phyloP scores from a whole-genome alignment of 2,329 filamentous ascomycete genomes.

The Ceratocystiopsis brevicomis region DNA sequence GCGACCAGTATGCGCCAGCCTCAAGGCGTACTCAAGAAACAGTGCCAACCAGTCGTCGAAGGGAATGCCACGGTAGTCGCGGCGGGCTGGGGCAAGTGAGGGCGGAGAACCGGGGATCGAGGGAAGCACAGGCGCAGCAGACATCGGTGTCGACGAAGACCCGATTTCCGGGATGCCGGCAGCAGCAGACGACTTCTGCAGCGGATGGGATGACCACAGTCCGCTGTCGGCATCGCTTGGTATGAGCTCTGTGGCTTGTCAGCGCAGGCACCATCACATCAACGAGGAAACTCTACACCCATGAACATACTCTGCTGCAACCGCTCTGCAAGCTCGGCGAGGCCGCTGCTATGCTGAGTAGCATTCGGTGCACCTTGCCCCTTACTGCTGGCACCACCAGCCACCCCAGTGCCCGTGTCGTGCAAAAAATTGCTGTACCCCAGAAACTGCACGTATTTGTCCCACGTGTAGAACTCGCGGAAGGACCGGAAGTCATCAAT shows the following conservation, averaged over 20 bases:
- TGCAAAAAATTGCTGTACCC: slow-evolving; percentile 21
- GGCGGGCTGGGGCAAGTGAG: slow-evolving; percentile 4
- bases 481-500: slow-evolving; percentile 45
- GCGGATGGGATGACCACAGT: too few species aligned
- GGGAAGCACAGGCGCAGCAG: too few species aligned
- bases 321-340: slow-evolving; percentile 36
- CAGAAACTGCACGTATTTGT: slow-evolving; percentile 42
- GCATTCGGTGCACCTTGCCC: not conserved
- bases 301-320: slow-evolving; percentile 30
- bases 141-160: too few species aligned
- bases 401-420: slow-evolving; percentile 8
- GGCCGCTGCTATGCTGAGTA: slow-evolving; percentile 19
- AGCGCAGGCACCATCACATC: too few species aligned
- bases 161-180: too few species aligned
- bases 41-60: slow-evolving; percentile 79
- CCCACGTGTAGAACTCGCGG: slow-evolving; percentile 47
- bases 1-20: slow-evolving; percentile 49
- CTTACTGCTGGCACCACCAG: too few species aligned
- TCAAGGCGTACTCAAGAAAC: slow-evolving; percentile 72
- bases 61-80: slow-evolving; percentile 46
- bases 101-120: too few species aligned
- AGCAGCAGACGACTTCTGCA: too few species aligned
- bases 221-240: too few species aligned
- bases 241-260: too few species aligned
- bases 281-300: too few species aligned